Percentiles rank a stretch among this genome's conserved stretches.
These are phyloP conservation scores for Stipa capillata DNA, from an alignment of 176 grass and related monocot species.

Conservation along the genomic window DNA sequence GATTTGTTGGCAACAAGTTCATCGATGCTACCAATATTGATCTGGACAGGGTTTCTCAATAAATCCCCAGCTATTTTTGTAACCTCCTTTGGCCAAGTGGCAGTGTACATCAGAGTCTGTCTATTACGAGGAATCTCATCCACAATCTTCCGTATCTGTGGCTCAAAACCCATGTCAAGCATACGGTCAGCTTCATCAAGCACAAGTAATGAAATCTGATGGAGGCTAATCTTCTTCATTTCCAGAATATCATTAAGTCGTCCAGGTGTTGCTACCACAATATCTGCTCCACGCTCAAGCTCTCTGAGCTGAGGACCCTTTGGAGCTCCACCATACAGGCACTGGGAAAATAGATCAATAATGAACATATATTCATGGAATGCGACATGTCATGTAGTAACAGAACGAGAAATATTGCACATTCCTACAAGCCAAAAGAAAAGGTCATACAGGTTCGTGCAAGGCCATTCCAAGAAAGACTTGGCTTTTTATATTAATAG, in stretches of 20 bases:
- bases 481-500: neutral
- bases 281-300: conserved; percentile 89
- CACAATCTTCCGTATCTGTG: conserved; percentile 91
- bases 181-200: conserved; percentile 97
- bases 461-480: neutral
- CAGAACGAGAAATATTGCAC: neutral
- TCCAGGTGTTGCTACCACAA: conserved; percentile 95
- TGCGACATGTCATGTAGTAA: neutral
- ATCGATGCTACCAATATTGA: conserved; percentile 89
- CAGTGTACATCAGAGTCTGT: conserved; percentile 98
- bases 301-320: conserved; percentile 93
- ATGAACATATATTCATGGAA: neutral
- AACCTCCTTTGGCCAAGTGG: conserved; percentile 97
- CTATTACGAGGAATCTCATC: conserved; percentile 72
- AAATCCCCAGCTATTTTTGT: conserved; percentile 96
- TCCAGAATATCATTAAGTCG: conserved; percentile 96
- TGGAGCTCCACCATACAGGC: conserved; percentile 91
- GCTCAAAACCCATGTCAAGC: conserved; percentile 99
- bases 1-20: conserved; percentile 97
- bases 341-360: conserved; percentile 28
- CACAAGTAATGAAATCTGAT: conserved; percentile 86
- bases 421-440: neutral
- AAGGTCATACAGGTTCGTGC: neutral
- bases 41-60: conserved; percentile 82
- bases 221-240: conserved; percentile 85